phyloP scores from a whole-genome alignment of 805 yeast genomes.

The Kuraishia cidri region DNA sequence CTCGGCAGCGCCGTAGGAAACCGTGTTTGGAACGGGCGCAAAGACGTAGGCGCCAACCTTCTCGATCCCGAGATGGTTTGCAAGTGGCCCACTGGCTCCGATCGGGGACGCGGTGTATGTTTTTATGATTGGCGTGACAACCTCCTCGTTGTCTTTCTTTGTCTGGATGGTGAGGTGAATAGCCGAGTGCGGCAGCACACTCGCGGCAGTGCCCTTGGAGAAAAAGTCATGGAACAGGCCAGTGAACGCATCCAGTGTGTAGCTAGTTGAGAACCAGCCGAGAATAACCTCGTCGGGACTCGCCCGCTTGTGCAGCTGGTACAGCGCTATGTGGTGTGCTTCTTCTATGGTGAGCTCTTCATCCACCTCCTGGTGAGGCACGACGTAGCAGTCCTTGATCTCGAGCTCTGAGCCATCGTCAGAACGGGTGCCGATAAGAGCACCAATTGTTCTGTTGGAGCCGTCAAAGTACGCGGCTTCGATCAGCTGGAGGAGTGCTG shows the following conservation, averaged over 20 bases:
- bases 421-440: slow-evolving; percentile 71
- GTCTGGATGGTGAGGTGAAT: slow-evolving; percentile 69
- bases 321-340: slow-evolving; percentile 63
- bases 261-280: slow-evolving; percentile 73
- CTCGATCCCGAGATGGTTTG: slow-evolving; percentile 25
- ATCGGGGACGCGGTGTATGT: slow-evolving; percentile 76
- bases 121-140: slow-evolving; percentile 43
- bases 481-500: slow-evolving; percentile 69
- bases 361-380: slow-evolving; percentile 69
- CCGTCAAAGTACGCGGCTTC: slow-evolving; percentile 55
- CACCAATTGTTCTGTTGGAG: slow-evolving; percentile 61
- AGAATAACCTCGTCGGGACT: slow-evolving; percentile 71
- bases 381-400: slow-evolving; percentile 68
- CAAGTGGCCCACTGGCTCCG: slow-evolving; percentile 39
- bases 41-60: slow-evolving; percentile 49
- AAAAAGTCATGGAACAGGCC: slow-evolving; percentile 78
- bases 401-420: slow-evolving; percentile 77
- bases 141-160: slow-evolving; percentile 35
- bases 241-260: slow-evolving; percentile 58
- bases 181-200: slow-evolving; percentile 71
- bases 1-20: slow-evolving; percentile 52
- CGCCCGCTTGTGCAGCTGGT: slow-evolving; percentile 63
- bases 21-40: slow-evolving; percentile 65
- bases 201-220: slow-evolving; percentile 57
- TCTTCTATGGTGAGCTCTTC: slow-evolving; percentile 75